phyloP scores from a whole-genome alignment of 495 filamentous ascomycete species.

The Podospora fimiseda region DNA sequence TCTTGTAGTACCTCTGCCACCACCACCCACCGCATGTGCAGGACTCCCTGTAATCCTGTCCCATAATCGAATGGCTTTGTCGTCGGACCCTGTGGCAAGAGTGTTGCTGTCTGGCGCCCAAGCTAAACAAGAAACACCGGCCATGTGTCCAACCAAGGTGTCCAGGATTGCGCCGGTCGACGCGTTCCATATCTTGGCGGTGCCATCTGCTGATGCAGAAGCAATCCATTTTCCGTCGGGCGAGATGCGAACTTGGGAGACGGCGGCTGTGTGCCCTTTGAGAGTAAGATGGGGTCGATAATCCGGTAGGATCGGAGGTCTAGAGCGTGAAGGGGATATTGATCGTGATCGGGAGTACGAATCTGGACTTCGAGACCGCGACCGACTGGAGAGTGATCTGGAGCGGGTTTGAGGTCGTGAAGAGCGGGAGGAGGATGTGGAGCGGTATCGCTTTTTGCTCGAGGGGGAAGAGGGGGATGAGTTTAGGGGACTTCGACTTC shows the following conservation, averaged over 20 bases:
- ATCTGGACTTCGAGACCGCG: too few species aligned
- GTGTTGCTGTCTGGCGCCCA: slow-evolving; percentile 85
- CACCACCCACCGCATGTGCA: slow-evolving; percentile 42
- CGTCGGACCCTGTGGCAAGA: slow-evolving; percentile 86
- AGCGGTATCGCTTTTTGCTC: slow-evolving; percentile 25
- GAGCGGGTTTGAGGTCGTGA: slow-evolving; percentile 39
- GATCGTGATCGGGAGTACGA: slow-evolving; percentile 19
- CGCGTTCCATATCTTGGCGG: slow-evolving; percentile 86
- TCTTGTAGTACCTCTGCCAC: slow-evolving; percentile 8
- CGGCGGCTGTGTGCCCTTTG: slow-evolving; percentile 65
- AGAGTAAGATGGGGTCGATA: slow-evolving; percentile 42
- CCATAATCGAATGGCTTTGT: slow-evolving; percentile 94
- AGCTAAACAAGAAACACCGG: slow-evolving; percentile 81
- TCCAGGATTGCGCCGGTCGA: slow-evolving; percentile 69
- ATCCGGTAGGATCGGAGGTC: slow-evolving; percentile 27
- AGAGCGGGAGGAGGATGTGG: slow-evolving; percentile 16
- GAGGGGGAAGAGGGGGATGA: slow-evolving; percentile 1
- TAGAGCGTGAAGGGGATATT: too few species aligned
- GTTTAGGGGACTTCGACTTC: slow-evolving; percentile 23
- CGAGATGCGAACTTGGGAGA: slow-evolving; percentile 85
- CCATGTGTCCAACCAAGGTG: slow-evolving; percentile 88
- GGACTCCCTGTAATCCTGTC: slow-evolving; percentile 65
- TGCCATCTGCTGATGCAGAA: slow-evolving; percentile 80
- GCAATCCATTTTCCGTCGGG: slow-evolving; percentile 87
- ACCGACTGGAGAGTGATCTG: slow-evolving; percentile 30